Base-by-base conservation (phyloP, 305 asterid species). In the Fraxinus latifolia region DNA sequence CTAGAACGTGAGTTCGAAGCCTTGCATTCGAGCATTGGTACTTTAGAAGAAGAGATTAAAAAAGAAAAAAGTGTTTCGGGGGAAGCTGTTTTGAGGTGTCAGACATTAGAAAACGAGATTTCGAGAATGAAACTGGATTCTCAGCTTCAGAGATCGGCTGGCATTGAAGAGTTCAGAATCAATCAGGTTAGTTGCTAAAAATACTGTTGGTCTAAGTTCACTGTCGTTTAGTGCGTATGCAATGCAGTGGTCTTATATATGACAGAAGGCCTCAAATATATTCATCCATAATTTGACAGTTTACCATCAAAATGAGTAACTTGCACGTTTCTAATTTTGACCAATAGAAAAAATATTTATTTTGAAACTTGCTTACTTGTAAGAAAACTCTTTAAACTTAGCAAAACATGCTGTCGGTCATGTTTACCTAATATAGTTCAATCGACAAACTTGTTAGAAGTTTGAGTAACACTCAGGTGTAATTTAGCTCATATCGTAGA, bases 151-250 rank as follows among this genome's bases (percentile, higher is more conserved):
- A 89, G 88, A 83, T 77, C 91, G 77, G 84, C 90, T 21, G 87
- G 74, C 14, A 3, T 85, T 23, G 93, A 89, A 75, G 94, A 91
- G 86, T 76, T 94, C 84, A 89, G 88, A 82, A 84, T 86, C 84
- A 89, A 87, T 85, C 94, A 93, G 98, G 97, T 95, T 44, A 25
- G 88, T 82, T 84, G 39, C 53, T 55, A 27, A 9, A 9, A 68
- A 68, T 19, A 8, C 27, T 60, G 75, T 65, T 55, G n/a, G 65
- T 53, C 9, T n/a, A 53, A 55, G 65, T 55, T 55, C 65, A 17
- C 2, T 5, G 65, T 17, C 27, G 25, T 55, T 55, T 17, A 55
- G 65, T 55, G 27, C 8, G 11, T 17, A 17, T 60, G 11, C 72
- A 65, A 65, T 23, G 72, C 34, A 25, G 33, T 65, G n/a, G 15